These are phyloP conservation scores for Saraca asoca DNA, from an alignment of 331 rosid species.

Conservation along the genomic window DNA sequence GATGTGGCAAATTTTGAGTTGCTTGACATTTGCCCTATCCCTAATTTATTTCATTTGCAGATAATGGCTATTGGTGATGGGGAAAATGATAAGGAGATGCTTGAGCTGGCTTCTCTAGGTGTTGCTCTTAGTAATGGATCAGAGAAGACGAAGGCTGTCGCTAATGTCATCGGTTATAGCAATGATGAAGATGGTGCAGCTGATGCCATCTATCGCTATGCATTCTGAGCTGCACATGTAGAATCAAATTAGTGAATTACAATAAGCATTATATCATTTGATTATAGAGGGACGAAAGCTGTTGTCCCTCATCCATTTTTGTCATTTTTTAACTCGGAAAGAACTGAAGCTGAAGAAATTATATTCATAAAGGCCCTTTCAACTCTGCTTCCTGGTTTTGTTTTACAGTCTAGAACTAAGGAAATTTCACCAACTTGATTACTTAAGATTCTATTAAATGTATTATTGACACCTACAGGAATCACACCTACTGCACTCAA, in stretches of 20 bases:
- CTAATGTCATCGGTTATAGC: conserved; percentile 72
- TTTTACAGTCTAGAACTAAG: not conserved
- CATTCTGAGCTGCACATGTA: conserved; percentile 56
- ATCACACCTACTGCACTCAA: conserved; percentile 69
- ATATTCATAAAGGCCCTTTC: conserved; percentile 14
- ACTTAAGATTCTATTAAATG: too few relatives aligned
- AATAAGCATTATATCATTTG: conserved; percentile 26
- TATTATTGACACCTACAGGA: too few relatives aligned
- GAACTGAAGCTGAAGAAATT: conserved; percentile 28
- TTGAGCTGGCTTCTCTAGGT: conserved; percentile 84
- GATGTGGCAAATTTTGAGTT: conserved; percentile 17
- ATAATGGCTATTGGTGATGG: conserved; percentile 98
- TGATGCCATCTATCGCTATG: conserved; percentile 84
- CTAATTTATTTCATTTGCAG: conserved; percentile 37
- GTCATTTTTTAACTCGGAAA: conserved; percentile 8
- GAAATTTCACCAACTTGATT: too few relatives aligned
- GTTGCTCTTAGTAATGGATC: conserved; percentile 87
- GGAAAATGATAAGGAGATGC: conserved; percentile 93
- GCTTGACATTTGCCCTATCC: conserved; percentile 10
- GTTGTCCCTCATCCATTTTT: conserved; percentile 25
- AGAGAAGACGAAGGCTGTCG: conserved; percentile 79
- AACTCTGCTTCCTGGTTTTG: conserved; percentile 15
- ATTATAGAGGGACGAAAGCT: conserved; percentile 12
- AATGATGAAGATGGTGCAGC: conserved; percentile 94
- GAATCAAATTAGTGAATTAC: conserved; percentile 22